A percentile compares a stretch with the other conserved stretches of the same genome.
Evolutionary conservation across 345 rosid species (phyloP).

Genomic region (Eucalyptus leucophloia): DNA sequence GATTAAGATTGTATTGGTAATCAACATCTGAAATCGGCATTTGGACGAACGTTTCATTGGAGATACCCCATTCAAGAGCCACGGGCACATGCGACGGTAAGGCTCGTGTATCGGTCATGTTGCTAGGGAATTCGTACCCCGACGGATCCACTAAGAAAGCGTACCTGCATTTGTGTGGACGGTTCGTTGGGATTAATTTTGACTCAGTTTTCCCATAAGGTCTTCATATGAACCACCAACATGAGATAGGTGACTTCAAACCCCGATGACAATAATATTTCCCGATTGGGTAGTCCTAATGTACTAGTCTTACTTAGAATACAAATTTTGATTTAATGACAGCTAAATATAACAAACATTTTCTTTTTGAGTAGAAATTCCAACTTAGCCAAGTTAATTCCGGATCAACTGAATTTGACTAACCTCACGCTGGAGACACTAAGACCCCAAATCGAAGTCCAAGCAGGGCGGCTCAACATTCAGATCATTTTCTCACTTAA

Average conservation of each 20-base stretch:
- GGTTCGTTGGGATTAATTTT: neutral
- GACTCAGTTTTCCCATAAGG: neutral
- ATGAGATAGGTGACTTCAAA: neutral
- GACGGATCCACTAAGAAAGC: neutral
- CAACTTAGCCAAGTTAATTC: neutral
- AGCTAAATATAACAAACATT: neutral
- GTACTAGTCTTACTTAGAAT: neutral
- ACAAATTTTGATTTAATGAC: neutral
- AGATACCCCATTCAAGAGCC: neutral
- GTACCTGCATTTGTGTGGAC: neutral
- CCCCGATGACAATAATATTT: neutral
- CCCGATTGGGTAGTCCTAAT: neutral
- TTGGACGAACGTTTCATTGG: neutral
- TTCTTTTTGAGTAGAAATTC: neutral
- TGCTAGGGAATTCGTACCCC: neutral
- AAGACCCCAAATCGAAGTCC: neutral
- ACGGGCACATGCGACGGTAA: neutral
- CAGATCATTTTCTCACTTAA: neutral
- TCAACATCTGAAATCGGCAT: neutral
- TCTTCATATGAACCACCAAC: neutral
- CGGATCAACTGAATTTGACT: neutral
- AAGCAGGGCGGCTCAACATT: neutral
- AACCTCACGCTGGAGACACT: neutral
- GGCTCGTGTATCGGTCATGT: neutral
- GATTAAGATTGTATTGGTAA: neutral